A percentile compares a stretch with the other conserved stretches of the same genome.
These are phyloP conservation scores for Fraxinus floribunda DNA, from an alignment of 305 asterid species.

Conservation along the genomic window DNA sequence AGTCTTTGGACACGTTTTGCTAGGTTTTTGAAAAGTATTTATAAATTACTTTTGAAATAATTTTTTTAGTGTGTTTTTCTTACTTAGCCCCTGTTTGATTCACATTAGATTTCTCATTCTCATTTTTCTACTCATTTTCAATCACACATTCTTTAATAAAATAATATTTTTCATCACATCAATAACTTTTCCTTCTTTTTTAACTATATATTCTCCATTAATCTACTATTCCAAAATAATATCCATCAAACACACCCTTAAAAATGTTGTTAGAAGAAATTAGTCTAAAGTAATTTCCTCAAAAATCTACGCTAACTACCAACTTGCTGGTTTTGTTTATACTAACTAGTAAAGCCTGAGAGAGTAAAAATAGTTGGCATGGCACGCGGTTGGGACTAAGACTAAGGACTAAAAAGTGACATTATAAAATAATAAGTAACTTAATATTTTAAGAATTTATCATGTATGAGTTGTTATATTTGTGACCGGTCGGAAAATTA, in stretches of 20 bases:
- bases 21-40: too few species aligned
- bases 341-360: neutral
- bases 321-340: neutral
- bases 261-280: too few species aligned
- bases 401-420: neutral
- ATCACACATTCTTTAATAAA: too few species aligned
- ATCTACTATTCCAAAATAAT: too few species aligned
- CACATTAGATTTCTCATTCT: too few species aligned
- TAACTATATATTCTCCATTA: too few species aligned
- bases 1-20: neutral
- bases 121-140: too few species aligned
- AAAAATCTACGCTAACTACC: neutral
- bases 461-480: neutral
- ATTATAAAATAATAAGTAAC: neutral
- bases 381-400: neutral
- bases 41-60: neutral
- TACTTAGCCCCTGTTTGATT: too few species aligned
- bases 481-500: neutral
- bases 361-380: neutral
- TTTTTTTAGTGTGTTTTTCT: neutral
- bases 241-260: too few species aligned
- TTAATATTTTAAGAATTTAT: neutral
- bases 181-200: too few species aligned
- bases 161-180: too few species aligned
- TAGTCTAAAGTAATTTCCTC: too few species aligned